Conservation (phyloP, 805 yeast genomes). For the Barnettozyma vustinii region DNA sequence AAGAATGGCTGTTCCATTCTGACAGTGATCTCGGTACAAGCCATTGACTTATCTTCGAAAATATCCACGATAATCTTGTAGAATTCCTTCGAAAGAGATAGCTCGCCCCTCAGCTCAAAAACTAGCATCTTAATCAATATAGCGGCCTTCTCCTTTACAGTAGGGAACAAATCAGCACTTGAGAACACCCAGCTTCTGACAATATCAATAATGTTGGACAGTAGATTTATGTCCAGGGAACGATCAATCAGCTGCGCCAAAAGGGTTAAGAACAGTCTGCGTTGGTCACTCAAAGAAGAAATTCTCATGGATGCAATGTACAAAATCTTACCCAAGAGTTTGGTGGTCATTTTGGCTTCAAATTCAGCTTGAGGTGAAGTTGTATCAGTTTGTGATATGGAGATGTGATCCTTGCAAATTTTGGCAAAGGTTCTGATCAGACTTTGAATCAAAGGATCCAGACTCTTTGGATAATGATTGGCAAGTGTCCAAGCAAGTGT, state of each 20-base stretch:
- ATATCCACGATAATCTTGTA: constrained; percentile 84
- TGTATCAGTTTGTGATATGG: constrained; percentile 39
- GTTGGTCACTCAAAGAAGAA: constrained; percentile 84
- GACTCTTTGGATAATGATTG: constrained; percentile 61
- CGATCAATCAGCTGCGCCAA: constrained; percentile 89
- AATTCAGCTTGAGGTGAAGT: constrained; percentile 41
- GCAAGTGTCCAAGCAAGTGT: constrained; percentile 79
- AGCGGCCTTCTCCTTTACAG: constrained; percentile 94
- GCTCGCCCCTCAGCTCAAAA: constrained; percentile 83
- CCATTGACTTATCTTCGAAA: constrained; percentile 72
- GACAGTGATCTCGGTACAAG: constrained; percentile 83
- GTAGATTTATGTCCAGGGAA: constrained; percentile 69
- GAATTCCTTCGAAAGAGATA: constrained; percentile 68
- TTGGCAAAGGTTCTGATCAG: constrained; percentile 86
- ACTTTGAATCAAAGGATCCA: constrained; percentile 70
- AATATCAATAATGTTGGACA: constrained; percentile 68
- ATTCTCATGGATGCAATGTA: constrained; percentile 77
- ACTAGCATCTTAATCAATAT: constrained; percentile 89
- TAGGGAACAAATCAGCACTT: constrained; percentile 79
- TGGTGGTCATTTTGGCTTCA: constrained; percentile 78
- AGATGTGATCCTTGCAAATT: constrained; percentile 81
- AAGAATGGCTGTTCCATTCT: constrained; percentile 95
- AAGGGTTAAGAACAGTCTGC: constrained; percentile 79
- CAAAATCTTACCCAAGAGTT: constrained; percentile 67
- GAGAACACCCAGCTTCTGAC: constrained; percentile 90